These are phyloP conservation scores for Pyrus pyrifolia DNA, from an alignment of 306 rosid genomes.

Conservation along the genomic window DNA sequence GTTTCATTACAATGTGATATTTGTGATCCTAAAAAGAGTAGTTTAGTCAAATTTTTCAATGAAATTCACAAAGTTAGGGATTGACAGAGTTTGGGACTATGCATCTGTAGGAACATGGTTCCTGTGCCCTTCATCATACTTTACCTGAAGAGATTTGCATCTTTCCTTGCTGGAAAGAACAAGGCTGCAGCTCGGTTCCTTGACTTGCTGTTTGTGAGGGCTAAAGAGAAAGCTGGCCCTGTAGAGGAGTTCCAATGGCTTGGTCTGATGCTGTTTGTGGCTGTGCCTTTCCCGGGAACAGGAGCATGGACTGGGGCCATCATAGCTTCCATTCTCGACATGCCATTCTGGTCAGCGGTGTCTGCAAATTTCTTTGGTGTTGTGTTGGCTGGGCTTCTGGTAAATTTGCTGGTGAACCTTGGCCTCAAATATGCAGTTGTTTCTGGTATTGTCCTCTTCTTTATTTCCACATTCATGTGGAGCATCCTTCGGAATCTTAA, in stretches of 20 bases:
- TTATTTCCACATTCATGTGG: slow-evolving; percentile 91
- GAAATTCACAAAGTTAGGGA: neutral
- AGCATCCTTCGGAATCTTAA: slow-evolving; percentile 57
- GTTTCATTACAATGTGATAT: neutral
- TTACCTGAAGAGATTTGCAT: slow-evolving; percentile 60
- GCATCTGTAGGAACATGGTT: slow-evolving; percentile 74
- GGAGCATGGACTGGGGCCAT: slow-evolving; percentile 96
- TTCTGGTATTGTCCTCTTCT: slow-evolving; percentile 68
- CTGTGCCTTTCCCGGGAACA: slow-evolving; percentile 96
- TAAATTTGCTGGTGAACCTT: slow-evolving; percentile 84
- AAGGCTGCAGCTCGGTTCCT: slow-evolving; percentile 46
- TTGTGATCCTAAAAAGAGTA: neutral
- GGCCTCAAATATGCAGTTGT: slow-evolving; percentile 72
- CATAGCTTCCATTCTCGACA: slow-evolving; percentile 81
- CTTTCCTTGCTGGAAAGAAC: slow-evolving; percentile 71
- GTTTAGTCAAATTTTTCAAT: neutral
- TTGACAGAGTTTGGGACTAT: neutral
- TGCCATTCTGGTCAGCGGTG: slow-evolving; percentile 84
- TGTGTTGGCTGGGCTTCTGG: slow-evolving; percentile 79
- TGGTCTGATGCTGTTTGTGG: slow-evolving; percentile 89
- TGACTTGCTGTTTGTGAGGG: slow-evolving; percentile 57
- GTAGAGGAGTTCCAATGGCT: slow-evolving; percentile 98
- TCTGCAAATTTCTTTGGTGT: slow-evolving; percentile 85
- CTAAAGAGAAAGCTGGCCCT: slow-evolving; percentile 85
- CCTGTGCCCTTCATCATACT: slow-evolving; percentile 88